Base-by-base conservation (phyloP, 495 filamentous ascomycete species). In the Penicillium coprophilum region DNA sequence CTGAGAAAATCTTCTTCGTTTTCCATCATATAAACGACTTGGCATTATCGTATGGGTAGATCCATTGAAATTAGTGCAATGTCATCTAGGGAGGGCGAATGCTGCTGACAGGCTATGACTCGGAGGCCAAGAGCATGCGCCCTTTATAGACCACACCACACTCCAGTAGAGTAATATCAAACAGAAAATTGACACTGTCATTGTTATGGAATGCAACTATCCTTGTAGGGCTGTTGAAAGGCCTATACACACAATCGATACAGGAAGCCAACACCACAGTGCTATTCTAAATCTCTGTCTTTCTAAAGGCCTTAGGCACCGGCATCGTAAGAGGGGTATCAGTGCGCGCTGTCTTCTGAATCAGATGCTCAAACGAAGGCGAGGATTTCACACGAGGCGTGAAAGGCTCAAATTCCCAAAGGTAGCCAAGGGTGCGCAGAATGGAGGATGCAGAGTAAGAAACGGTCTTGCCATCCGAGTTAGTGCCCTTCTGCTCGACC, bases 401-500 rank as follows among this genome's bases (percentile, higher is more conserved):
- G 46, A 77, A 75, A 13, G 67, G 67, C 40, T 73, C 70, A 53
- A 79, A 72, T 43, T 77, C 75, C 76, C 76, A 79, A 5, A 77
- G 67, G 27, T 76, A 71, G 6, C 72, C 76, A 2, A 79, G 60
- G 17, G 72, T 76, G 19, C 69, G 63, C 32, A 77, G 63, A 6
- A 76, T 65, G 0, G 72, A 77, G 9, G 70, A 69, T 24, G 71
- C 72, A 32, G 69, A 71, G 57, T 77, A 77, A 9, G 71, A 71
- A 12, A 68, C 63, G 20, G 59, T 56, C 48, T 72, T 39, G 8
- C 72, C 71, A 13, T 65, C 52, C 0, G 56, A 55, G 48, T 76
- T 75, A 9, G 38, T 63, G 3, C 77, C 75, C 69, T 75, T 71
- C 53, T 80, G 68, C 71, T 82, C 76, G n/a, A 80, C 70, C 17